Conservation (phyloP, 2,329 filamentous ascomycete genomes). For the Fusarium sp. region DNA sequence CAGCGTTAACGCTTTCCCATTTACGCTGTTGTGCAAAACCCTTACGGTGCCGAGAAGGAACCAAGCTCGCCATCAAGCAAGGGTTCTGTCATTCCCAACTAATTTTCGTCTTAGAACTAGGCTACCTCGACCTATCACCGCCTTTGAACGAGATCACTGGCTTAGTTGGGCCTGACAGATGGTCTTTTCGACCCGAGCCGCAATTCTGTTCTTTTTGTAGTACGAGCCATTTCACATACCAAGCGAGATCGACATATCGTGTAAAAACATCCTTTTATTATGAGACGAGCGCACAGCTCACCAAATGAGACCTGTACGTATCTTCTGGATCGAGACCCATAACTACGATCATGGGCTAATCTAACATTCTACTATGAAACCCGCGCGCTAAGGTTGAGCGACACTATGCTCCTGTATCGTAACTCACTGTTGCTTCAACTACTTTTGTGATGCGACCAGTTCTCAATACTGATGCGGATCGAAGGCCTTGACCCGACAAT, state of each 20-base stretch:
- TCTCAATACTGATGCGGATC: conserved; percentile 16
- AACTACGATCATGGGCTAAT: not conserved
- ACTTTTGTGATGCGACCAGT: conserved; percentile 13
- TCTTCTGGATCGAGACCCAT: conserved; percentile 6
- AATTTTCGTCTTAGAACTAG: not conserved
- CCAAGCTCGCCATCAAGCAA: not conserved
- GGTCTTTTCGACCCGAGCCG: not conserved
- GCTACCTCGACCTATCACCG: not conserved
- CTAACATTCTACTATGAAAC: conserved; percentile 13
- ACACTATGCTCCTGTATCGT: not conserved
- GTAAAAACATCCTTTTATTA: not conserved
- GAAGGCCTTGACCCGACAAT: not conserved
- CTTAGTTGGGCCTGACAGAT: not conserved
- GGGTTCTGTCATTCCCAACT: conserved; percentile 1
- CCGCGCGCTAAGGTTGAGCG: conserved; percentile 8
- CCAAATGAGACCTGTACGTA: not conserved
- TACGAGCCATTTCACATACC: not conserved
- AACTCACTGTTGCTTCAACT: not conserved
- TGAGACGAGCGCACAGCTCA: not conserved
- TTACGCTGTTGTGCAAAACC: not conserved
- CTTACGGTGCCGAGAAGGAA: not conserved
- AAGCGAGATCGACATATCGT: conserved; percentile 8
- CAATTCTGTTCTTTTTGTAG: not conserved
- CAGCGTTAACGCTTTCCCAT: not conserved
- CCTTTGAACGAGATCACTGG: not conserved